A percentile compares a stretch with the other conserved stretches of the same genome.
phyloP scores from a whole-genome alignment of 2,329 filamentous ascomycete species.

The Pyricularia grisea region DNA sequence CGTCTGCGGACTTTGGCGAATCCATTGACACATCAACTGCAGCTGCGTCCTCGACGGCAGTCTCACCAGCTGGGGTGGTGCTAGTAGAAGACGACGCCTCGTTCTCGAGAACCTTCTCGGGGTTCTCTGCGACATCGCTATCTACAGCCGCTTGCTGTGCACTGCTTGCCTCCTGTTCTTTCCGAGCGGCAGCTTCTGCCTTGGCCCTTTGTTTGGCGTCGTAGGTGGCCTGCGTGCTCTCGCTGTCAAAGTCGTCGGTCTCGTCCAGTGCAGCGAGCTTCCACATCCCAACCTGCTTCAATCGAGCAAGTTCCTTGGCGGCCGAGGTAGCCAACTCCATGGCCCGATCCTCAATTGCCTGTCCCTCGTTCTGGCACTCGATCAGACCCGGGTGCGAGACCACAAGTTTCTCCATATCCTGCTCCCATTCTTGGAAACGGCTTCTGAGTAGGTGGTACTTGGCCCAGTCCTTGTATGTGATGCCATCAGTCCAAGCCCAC shows the following conservation, averaged over 20 bases:
- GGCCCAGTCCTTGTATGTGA: constrained; percentile 96
- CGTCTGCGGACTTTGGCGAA: background rate
- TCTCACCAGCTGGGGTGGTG: background rate
- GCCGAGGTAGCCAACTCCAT: constrained; percentile 74
- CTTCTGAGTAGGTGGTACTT: constrained; percentile 85
- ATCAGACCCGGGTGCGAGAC: constrained; percentile 62
- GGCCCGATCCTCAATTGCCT: constrained; percentile 58
- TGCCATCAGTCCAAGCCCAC: constrained; percentile 92
- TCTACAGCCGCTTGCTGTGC: constrained; percentile 9
- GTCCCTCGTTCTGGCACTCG: constrained; percentile 52
- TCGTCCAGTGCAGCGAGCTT: constrained; percentile 70
- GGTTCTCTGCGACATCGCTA: background rate
- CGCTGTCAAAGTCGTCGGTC: constrained; percentile 69
- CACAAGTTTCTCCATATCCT: constrained; percentile 69
- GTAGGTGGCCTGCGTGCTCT: constrained; percentile 49
- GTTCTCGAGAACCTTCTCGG: constrained; percentile 2
- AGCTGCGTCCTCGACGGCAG: background rate
- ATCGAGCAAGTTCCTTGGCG: constrained; percentile 66
- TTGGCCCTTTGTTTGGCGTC: constrained; percentile 24
- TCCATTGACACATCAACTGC: background rate
- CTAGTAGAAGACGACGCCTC: background rate
- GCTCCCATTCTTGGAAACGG: constrained; percentile 75
- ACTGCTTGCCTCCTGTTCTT: background rate
- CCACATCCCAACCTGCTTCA: constrained; percentile 79
- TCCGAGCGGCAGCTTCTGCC: background rate